Conservation (phyloP, 371 early-diverging fungal species). For the Syncephalastrum sp. region DNA sequence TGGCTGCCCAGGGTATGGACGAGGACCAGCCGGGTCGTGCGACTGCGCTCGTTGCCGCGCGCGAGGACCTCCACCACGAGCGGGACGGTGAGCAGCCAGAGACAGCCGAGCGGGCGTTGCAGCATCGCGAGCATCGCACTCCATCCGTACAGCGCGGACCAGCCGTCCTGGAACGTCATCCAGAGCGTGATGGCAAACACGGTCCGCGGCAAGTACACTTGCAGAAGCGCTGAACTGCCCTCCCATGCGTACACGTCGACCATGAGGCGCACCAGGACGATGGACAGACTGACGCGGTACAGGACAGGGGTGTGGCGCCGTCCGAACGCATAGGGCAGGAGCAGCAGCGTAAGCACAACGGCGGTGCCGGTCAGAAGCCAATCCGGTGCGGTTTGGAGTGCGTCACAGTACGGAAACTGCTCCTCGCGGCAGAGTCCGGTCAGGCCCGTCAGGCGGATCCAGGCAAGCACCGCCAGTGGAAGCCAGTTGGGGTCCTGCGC, state of each 20-base stretch:
- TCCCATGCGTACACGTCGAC: conserved; percentile 15
- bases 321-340: too few species aligned
- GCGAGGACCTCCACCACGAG: conserved; percentile 15
- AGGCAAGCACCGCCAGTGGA: conserved; percentile 43
- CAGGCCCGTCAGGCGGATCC: conserved; percentile 56
- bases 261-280: conserved; percentile 19
- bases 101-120: conserved; percentile 35
- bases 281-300: conserved; percentile 10
- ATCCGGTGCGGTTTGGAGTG: conserved; percentile 20
- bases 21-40: conserved; percentile 19
- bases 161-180: conserved; percentile 4
- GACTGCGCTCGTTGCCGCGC: background rate
- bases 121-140: conserved; percentile 33
- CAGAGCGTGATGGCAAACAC: conserved; percentile 20
- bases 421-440: conserved; percentile 90
- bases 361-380: too few species aligned
- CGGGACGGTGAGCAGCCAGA: conserved; percentile 23
- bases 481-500: background rate
- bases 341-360: too few species aligned
- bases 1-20: conserved; percentile 59
- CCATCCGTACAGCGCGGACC: conserved; percentile 21
- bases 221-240: conserved; percentile 5
- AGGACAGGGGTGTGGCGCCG: background rate
- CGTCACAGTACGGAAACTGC: conserved; percentile 70
- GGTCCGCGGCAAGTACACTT: conserved; percentile 34